A percentile compares a stretch with the other conserved stretches of the same genome.
These are phyloP conservation scores for Chaetomidium leptoderma DNA, from an alignment of 495 filamentous ascomycete genomes.

Conservation along the genomic window DNA sequence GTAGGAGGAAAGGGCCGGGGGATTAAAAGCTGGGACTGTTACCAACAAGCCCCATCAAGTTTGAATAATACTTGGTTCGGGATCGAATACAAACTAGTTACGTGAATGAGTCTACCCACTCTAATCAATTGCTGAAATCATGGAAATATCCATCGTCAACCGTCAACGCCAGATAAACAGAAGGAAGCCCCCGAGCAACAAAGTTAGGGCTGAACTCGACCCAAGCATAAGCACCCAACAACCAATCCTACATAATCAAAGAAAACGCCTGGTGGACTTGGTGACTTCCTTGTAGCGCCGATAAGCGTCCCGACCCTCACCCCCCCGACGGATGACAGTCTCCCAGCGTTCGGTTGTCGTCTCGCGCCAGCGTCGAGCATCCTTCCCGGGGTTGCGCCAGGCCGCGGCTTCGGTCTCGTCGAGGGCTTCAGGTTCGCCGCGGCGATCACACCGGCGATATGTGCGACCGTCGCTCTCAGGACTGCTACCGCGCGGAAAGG, in stretches of 20 bases:
- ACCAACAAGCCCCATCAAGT: too few relatives aligned
- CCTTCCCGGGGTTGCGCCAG: neutral
- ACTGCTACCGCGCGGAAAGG: neutral
- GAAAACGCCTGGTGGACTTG: neutral
- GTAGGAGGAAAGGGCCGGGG: too few relatives aligned
- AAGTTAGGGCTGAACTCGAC: too few relatives aligned
- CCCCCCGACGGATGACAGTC: neutral
- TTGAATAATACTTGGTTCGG: too few relatives aligned
- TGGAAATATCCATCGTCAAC: too few relatives aligned
- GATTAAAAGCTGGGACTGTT: too few relatives aligned
- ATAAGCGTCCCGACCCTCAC: neutral
- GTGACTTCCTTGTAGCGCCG: neutral
- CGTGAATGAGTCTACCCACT: too few relatives aligned
- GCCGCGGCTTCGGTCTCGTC: neutral
- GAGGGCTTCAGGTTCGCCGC: neutral
- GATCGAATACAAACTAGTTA: too few relatives aligned
- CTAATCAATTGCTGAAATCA: too few relatives aligned
- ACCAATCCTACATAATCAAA: neutral
- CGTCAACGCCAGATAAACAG: too few relatives aligned
- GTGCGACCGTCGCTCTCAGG: neutral
- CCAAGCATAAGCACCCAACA: too few relatives aligned
- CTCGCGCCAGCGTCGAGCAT: neutral
- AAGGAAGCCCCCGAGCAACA: too few relatives aligned
- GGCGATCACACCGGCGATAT: neutral
- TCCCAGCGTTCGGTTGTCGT: slow-evolving; percentile 6